Evolutionary conservation across 1,284 basidiomycete genomes (phyloP).

Genomic region (Leccinum subfulvum): DNA sequence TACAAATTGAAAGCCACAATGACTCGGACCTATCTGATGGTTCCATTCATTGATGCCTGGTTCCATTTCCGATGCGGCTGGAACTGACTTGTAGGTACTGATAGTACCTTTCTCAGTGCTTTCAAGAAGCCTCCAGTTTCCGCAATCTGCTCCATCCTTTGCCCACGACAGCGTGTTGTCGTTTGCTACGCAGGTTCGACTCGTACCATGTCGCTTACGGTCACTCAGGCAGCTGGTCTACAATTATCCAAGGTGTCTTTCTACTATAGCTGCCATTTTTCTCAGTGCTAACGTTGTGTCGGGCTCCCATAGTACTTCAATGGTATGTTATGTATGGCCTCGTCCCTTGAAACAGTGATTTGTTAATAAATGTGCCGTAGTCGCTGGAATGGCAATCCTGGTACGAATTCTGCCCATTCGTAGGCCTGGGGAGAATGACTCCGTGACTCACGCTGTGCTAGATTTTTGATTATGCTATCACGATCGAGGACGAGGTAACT

Average conservation of each 20-base stretch:
- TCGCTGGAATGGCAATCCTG: neutral
- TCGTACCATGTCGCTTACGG: neutral
- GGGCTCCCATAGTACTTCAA: neutral
- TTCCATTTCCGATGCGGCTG: neutral
- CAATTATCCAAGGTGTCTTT: neutral
- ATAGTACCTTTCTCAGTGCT: neutral
- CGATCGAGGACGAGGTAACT: neutral
- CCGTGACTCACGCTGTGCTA: neutral
- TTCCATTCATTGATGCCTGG: neutral
- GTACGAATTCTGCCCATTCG: neutral
- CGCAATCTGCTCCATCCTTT: neutral
- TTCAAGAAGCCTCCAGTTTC: neutral
- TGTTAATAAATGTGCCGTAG: neutral
- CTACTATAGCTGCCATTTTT: neutral
- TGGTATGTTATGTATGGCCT: neutral
- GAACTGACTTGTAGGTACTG: neutral
- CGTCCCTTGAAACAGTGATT: neutral
- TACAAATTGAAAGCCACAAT: neutral
- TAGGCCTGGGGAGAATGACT: neutral
- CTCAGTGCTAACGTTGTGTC: neutral
- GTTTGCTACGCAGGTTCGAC: neutral
- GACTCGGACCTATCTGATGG: neutral
- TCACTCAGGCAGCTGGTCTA: neutral
- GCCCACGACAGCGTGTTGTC: neutral
- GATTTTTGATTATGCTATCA: conserved; percentile 3